phyloP scores from a whole-genome alignment of 129 eudicot genomes.

The Lonicera japonica region DNA sequence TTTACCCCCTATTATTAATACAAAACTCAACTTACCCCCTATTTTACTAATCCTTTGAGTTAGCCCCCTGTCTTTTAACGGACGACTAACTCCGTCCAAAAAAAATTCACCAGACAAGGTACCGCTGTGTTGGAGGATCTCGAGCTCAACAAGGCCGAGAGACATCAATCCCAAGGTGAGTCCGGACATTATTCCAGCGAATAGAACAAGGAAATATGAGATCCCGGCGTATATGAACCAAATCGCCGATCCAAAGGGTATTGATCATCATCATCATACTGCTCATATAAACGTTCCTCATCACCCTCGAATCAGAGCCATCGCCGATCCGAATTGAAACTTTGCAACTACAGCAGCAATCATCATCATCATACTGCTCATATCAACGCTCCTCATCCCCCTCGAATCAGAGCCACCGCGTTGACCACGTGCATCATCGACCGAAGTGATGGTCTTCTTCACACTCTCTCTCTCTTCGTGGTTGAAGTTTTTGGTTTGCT shows the following conservation, averaged over 20 bases:
- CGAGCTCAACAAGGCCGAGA: conserved; percentile 88
- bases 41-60: too few relatives aligned
- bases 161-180: conserved; percentile 95
- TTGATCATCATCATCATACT: conserved; percentile 4
- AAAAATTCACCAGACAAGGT: too few relatives aligned
- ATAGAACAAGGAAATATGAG: conserved; percentile 55
- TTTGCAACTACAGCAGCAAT: too few relatives aligned
- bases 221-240: conserved; percentile 72
- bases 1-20: too few relatives aligned
- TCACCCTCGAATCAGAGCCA: too few relatives aligned
- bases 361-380: too few relatives aligned
- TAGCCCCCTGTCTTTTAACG: too few relatives aligned
- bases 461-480: neutral
- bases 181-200: conserved; percentile 97
- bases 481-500: too few relatives aligned
- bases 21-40: too few relatives aligned
- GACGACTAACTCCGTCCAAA: too few relatives aligned
- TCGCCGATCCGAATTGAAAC: too few relatives aligned
- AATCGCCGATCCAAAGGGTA: conserved; percentile 63
- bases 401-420: conserved; percentile 36
- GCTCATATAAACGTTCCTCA: too few relatives aligned
- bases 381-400: conserved; percentile 32
- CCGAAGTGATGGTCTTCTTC: conserved; percentile 5
- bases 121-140: conserved; percentile 89
- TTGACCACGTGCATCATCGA: conserved; percentile 43